A percentile compares a stretch with the other conserved stretches of the same genome.
These are phyloP conservation scores for Erythrophleum fordii DNA, from an alignment of 306 rosid species.

Conservation along the genomic window DNA sequence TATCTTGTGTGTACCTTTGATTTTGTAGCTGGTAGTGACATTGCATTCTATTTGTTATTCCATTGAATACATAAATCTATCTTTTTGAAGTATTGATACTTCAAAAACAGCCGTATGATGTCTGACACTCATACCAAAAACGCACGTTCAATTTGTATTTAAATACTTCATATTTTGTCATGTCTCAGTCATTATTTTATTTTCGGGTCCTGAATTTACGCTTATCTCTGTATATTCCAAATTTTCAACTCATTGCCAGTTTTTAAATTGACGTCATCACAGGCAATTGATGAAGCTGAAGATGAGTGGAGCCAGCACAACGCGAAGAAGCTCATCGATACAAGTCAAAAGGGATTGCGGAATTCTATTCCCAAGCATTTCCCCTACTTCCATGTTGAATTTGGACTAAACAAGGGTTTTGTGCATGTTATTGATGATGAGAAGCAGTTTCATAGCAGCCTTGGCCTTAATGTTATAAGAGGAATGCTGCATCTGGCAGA, in stretches of 20 bases:
- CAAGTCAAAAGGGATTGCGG: conserved; percentile 77
- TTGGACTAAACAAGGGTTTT: no score
- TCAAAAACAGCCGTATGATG: not conserved
- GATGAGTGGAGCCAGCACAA: conserved; percentile 95
- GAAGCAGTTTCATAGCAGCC: conserved; percentile 58
- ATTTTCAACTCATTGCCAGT: not conserved
- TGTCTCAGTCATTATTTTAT: no score
- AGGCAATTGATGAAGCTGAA: conserved; percentile 96
- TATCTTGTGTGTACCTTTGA: not conserved
- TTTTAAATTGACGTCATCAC: conserved; percentile 32
- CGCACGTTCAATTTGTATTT: not conserved
- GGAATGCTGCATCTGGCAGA: conserved; percentile 77
- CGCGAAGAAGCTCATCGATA: conserved; percentile 81
- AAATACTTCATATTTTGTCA: no score
- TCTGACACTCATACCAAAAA: not conserved
- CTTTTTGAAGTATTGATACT: not conserved
- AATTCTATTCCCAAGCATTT: conserved; percentile 75
- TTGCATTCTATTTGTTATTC: not conserved
- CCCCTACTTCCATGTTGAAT: conserved; percentile 89
- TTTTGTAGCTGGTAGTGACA: not conserved
- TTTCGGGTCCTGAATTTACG: no score
- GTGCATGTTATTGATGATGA: conserved; percentile 84
- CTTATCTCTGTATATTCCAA: no score
- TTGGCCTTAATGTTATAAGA: conserved; percentile 80
- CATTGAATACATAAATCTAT: not conserved